Conservation (phyloP, 257 asterid species). For the Lycium barbarum region DNA sequence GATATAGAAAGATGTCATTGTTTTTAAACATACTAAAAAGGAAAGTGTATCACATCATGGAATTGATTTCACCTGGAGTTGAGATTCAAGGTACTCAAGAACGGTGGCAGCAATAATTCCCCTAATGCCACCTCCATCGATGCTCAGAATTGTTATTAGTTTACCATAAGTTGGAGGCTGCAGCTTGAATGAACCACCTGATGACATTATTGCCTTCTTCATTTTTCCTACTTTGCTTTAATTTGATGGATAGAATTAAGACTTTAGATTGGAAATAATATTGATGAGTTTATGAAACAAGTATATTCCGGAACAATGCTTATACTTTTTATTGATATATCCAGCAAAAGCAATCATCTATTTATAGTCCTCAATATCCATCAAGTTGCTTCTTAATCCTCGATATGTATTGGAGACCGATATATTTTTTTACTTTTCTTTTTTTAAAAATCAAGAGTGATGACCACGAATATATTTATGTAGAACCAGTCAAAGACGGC, state of each 20-base stretch:
- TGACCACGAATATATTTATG: background rate
- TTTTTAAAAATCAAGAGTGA: background rate
- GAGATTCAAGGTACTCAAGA: conserved; percentile 41
- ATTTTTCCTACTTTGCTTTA: background rate
- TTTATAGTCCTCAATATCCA: background rate
- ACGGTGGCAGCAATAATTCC: conserved; percentile 56
- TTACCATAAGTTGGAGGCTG: conserved; percentile 28
- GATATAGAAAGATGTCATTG: no score
- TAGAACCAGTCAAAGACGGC: background rate
- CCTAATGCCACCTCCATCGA: conserved; percentile 76
- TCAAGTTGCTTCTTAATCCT: background rate
- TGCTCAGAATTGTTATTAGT: conserved; percentile 49
- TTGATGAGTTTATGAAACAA: background rate
- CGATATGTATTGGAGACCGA: background rate
- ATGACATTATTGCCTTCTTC: background rate
- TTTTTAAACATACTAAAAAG: no score
- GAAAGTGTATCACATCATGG: no score
- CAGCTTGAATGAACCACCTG: background rate
- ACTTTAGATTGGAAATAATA: background rate
- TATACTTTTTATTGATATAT: background rate
- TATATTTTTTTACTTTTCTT: no score
- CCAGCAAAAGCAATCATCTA: background rate
- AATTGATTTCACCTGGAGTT: background rate
- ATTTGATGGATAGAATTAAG: background rate
- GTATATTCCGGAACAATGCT: background rate